Evolutionary conservation across 1,284 basidiomycete genomes (phyloP), one percentile per base, ranked within the genome.

Genomic region (Ganoderma multipileum): DNA sequence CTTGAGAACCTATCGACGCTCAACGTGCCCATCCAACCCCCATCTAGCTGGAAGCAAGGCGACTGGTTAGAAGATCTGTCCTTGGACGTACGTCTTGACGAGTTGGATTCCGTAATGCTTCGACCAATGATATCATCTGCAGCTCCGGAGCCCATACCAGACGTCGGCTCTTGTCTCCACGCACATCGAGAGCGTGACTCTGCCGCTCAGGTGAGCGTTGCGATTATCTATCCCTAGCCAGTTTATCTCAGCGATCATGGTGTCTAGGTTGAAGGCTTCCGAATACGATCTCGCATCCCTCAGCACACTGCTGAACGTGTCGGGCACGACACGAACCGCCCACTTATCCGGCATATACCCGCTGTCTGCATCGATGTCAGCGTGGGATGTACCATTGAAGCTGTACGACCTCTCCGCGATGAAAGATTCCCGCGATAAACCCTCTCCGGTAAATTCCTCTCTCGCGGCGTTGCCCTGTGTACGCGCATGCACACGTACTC

Each of bases 151-250:
- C 61, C 66, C 79, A 1, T 91, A 89, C 77, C 85, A 89, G 61
- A 81, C 83, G 14, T 91, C 91, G 2, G 90, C 91, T 9, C 76
- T 93, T 44, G 76, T 93, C 8, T 89, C 92, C 0, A 80, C 90
- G n/a, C 86, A 91, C 72, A 80, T 93, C 18, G 91, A 94, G 70
- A 88, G 81, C 39, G 82, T 80, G 16, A 93, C 92, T 2, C 81
- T 92, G 41, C 88, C 91, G 2, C 75, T 91, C 42, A 85, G 91
- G 91, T 91, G 71, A 55, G 81, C 67, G 30, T 20, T 3, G 36
- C 54, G 20, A 23, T 42, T 64, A n/a, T 26, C 18, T 7, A n/a
- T 41, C 28, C 18, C 28, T 61, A 16, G 0, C 54, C 52, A 28
- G 23, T 38, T 54, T 39, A 42, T 50, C 59, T 70, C 23, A 64